Evolutionary conservation across 1,284 basidiomycete genomes (phyloP), one percentile per base, ranked within the genome.

Genomic region (Ganoderma leucocontextum): DNA sequence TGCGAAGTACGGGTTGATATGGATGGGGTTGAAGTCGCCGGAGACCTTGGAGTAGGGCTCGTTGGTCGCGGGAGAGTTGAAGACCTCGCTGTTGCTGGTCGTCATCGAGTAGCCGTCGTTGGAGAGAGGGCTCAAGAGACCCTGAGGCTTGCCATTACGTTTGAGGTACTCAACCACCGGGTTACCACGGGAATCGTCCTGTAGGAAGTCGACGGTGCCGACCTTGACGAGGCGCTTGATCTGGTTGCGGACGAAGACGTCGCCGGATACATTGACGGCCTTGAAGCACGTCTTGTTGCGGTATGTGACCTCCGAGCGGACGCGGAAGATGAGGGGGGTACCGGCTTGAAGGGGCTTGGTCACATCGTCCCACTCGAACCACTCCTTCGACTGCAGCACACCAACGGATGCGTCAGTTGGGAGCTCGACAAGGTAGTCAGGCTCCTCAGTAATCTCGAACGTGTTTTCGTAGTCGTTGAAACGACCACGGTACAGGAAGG

Each of bases 1-100:
- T 36, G 97, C 90, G 85, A 99, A 99, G 86, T 99, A 99, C 0
- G 97, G 98, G 83, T 99, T 99, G 82, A 98, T 86, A 81, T 99
- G 98, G 75, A 99, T 98, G n/a, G 95, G 93, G 75, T 94, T 99
- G 87, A 95, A 99, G 82, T 99, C 98, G 60, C 97, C 97, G 2
- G 97, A 99, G 68, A 97, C 90, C 80, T 93, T 91, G 6, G 96
- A 98, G 84, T 99, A 99, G 4, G 96, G 93, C 82, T 98, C 91
- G 80, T 99, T 99, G 65, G 95, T 95, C 53, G 94, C 84, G 19
- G 97, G 95, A 4, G 95, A 86, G 65, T 83, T 89, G 84, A 95
- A 95, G 2, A 85, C 80, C 15, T 90, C 89, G 12, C 86, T 82
- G 15, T 85, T 82, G 17, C 86, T 82, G 22, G 85, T 81, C 44